These are phyloP conservation scores for Ogataea sp. DNA, from an alignment of 805 yeast species.

Conservation along the genomic window DNA sequence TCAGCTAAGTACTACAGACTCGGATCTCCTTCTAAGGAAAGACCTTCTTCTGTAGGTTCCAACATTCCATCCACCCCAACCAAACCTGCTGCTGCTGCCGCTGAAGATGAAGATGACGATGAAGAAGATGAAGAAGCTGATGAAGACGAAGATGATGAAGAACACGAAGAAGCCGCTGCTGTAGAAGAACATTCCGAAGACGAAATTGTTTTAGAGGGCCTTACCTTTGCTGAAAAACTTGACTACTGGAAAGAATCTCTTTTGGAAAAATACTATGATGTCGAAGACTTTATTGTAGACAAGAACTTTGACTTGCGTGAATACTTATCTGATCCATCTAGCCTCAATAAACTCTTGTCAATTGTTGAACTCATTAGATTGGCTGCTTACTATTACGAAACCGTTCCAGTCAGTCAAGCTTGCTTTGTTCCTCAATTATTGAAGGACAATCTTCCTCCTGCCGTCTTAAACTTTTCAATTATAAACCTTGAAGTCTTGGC, in stretches of 20 bases:
- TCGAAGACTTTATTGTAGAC: slow-evolving; percentile 12
- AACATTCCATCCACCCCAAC: not conserved
- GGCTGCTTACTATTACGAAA: slow-evolving; percentile 7
- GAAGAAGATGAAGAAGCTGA: slow-evolving; percentile 9
- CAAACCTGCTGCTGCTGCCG: not conserved
- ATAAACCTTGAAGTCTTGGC: slow-evolving; percentile 31
- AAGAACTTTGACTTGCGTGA: slow-evolving; percentile 22
- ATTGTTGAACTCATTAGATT: slow-evolving; percentile 16
- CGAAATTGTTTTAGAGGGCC: slow-evolving; percentile 5
- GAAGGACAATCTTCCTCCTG: slow-evolving; percentile 17
- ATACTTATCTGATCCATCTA: slow-evolving; percentile 24
- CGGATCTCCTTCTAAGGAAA: slow-evolving; percentile 5
- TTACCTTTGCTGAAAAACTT: not conserved
- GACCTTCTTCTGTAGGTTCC: not conserved
- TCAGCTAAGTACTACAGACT: slow-evolving; percentile 11
- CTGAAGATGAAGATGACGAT: slow-evolving; percentile 6
- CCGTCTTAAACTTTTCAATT: slow-evolving; percentile 14
- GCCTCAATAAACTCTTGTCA: slow-evolving; percentile 19
- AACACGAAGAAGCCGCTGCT: slow-evolving; percentile 1
- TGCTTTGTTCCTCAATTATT: slow-evolving; percentile 17
- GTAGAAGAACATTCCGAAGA: slow-evolving; percentile 4
- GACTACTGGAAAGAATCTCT: slow-evolving; percentile 42
- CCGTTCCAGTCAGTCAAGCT: slow-evolving; percentile 10
- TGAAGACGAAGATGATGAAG: slow-evolving; percentile 6
- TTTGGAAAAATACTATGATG: slow-evolving; percentile 46